A percentile compares a stretch with the other conserved stretches of the same genome.
phyloP scores from a whole-genome alignment of 2,329 filamentous ascomycete genomes.

The Fusarium guadeloupense region DNA sequence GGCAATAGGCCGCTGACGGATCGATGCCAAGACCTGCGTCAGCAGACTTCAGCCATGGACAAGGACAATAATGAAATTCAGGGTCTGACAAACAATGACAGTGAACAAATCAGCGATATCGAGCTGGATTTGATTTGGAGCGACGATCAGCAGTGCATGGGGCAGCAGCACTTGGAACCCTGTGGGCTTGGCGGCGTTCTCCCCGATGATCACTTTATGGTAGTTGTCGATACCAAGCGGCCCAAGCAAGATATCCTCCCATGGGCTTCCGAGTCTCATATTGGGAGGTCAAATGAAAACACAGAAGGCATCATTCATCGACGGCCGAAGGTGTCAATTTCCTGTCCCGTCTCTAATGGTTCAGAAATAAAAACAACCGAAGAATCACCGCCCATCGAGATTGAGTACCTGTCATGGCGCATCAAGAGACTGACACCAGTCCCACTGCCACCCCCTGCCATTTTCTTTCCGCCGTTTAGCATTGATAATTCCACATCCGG shows the following conservation, averaged over 20 bases:
- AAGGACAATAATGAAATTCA: constrained; percentile 39
- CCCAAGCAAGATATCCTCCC: constrained; percentile 43
- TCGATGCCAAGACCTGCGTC: constrained; percentile 11
- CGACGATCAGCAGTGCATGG: constrained; percentile 49
- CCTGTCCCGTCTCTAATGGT: constrained; percentile 42
- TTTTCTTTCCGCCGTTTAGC: background rate
- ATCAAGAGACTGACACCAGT: background rate
- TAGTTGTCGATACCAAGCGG: constrained; percentile 62
- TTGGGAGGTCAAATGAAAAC: constrained; percentile 40
- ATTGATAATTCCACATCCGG: background rate
- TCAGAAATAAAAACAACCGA: background rate
- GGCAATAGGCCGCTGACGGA: constrained; percentile 60
- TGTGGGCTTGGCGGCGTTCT: constrained; percentile 67
- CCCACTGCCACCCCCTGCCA: background rate
- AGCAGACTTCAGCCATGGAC: constrained; percentile 38
- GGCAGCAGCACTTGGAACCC: constrained; percentile 57
- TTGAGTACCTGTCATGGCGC: constrained; percentile 51
- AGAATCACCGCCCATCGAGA: constrained; percentile 44
- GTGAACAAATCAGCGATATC: constrained; percentile 48
- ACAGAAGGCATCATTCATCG: constrained; percentile 53
- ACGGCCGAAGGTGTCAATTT: constrained; percentile 53
- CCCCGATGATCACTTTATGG: constrained; percentile 69
- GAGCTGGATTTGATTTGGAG: constrained; percentile 59
- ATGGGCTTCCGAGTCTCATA: background rate
- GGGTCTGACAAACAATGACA: constrained; percentile 47